Evolutionary conservation across 768 basidiomycete genomes (phyloP).

Genomic region (Mycena belliarum): DNA sequence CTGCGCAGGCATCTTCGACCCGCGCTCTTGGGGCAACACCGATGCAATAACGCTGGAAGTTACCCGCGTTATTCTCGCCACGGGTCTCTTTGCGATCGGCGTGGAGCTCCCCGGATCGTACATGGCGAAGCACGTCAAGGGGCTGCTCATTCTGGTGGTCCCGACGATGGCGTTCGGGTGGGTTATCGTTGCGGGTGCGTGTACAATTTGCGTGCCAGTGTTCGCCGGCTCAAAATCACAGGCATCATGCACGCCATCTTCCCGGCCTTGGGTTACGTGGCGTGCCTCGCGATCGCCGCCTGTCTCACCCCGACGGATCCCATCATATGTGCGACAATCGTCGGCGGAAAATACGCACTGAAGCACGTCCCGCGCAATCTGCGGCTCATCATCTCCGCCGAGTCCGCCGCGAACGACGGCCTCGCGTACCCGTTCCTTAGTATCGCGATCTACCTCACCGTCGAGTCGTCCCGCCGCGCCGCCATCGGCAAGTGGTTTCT

Average conservation of each 20-base stretch:
- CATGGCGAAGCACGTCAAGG: conserved; percentile 75
- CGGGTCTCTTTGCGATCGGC: conserved; percentile 88
- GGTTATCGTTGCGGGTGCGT: conserved; percentile 48
- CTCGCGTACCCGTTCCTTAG: conserved; percentile 91
- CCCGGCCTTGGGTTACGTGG: too few relatives aligned
- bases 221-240: too few relatives aligned
- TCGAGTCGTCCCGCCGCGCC: conserved; percentile 60
- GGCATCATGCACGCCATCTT: too few relatives aligned
- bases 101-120: conserved; percentile 90
- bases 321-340: too few relatives aligned
- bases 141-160: conserved; percentile 70
- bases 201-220: too few relatives aligned
- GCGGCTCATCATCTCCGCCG: conserved; percentile 80
- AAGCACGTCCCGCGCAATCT: conserved; percentile 62
- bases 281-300: too few relatives aligned
- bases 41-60: conserved; percentile 81
- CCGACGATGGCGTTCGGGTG: conserved; percentile 88
- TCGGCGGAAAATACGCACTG: conserved; percentile 71
- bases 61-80: conserved; percentile 84
- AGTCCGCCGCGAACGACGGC: conserved; percentile 95
- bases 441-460: conserved; percentile 81
- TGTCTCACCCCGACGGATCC: too few relatives aligned
- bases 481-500: conserved; percentile 87
- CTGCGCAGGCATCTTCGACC: conserved; percentile 70
- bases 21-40: conserved; percentile 65